Evolutionary conservation across 2,329 filamentous ascomycete genomes (phyloP).

Genomic region (Ascochyta lentis): DNA sequence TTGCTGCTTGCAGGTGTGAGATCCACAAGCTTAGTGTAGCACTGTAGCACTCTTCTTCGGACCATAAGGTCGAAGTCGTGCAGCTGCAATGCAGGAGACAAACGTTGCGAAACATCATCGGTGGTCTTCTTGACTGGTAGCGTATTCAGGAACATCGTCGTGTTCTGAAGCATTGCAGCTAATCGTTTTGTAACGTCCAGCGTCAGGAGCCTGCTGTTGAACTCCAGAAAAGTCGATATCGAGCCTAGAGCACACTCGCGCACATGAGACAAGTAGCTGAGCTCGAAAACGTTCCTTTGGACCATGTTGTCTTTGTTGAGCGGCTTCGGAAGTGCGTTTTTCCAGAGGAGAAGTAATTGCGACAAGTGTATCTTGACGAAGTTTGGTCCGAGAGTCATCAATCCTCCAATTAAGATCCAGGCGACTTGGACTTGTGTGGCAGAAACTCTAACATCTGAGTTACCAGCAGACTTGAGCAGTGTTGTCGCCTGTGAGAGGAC

Average conservation of each 20-base stretch:
- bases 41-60: slow-evolving; percentile 89
- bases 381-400: slow-evolving; percentile 96
- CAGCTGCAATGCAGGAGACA: slow-evolving; percentile 85
- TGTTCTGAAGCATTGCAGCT: slow-evolving; percentile 93
- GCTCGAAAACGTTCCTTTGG: slow-evolving; percentile 82
- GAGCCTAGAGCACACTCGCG: slow-evolving; percentile 92
- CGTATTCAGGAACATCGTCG: slow-evolving; percentile 84
- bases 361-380: slow-evolving; percentile 99
- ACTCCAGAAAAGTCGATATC: slow-evolving; percentile 89
- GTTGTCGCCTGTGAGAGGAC: slow-evolving; percentile 91
- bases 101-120: slow-evolving; percentile 83
- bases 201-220: slow-evolving; percentile 89
- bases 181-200: slow-evolving; percentile 93
- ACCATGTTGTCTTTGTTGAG: slow-evolving; percentile 90
- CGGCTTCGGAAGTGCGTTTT: slow-evolving; percentile 94
- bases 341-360: slow-evolving; percentile 92
- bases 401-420: slow-evolving; percentile 93
- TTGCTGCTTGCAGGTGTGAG: slow-evolving; percentile 83
- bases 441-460: slow-evolving; percentile 87
- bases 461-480: slow-evolving; percentile 88
- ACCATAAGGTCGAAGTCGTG: slow-evolving; percentile 94
- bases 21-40: slow-evolving; percentile 89
- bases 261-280: slow-evolving; percentile 92
- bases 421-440: slow-evolving; percentile 96
- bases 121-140: slow-evolving; percentile 82